Conservation (phyloP, 306 rosid genomes). For the Prunus fruticosa region DNA sequence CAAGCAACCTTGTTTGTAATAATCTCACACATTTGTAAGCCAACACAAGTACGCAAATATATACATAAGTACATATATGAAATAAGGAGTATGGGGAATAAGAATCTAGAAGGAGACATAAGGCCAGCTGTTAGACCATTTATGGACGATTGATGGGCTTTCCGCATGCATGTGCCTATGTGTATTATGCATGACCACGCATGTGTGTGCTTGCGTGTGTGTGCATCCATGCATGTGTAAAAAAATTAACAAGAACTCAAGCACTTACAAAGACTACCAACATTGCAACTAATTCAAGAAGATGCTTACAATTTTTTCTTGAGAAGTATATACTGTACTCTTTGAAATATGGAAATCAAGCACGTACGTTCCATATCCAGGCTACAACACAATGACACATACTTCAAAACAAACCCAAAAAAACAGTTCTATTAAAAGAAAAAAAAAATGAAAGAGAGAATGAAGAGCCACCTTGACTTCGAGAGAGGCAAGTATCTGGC, state of each 20-base stretch:
- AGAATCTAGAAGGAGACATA: slow-evolving; percentile 3
- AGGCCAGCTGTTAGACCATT: neutral
- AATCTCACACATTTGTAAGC: neutral
- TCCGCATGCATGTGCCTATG: neutral
- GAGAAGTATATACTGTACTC: slow-evolving; percentile 26
- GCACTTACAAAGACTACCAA: neutral
- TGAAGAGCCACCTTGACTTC: slow-evolving; percentile 57
- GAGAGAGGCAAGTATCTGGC: slow-evolving; percentile 55
- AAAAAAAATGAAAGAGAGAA: neutral
- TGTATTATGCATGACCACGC: neutral
- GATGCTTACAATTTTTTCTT: slow-evolving; percentile 73
- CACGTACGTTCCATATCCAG: slow-evolving; percentile 72
- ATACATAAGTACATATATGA: neutral
- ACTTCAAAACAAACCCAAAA: slow-evolving; percentile 1
- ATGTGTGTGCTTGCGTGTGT: too few relatives aligned
- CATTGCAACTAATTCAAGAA: slow-evolving; percentile 13
- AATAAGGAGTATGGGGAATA: neutral
- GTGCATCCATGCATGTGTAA: neutral
- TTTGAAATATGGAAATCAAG: slow-evolving; percentile 68
- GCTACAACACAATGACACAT: slow-evolving; percentile 40
- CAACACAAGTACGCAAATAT: neutral
- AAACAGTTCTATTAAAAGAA: neutral
- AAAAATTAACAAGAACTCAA: neutral
- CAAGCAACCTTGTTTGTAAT: neutral
- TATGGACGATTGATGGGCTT: neutral